Base-by-base conservation (phyloP, 2,329 filamentous ascomycete species). In the Verticillium klebahnii region DNA sequence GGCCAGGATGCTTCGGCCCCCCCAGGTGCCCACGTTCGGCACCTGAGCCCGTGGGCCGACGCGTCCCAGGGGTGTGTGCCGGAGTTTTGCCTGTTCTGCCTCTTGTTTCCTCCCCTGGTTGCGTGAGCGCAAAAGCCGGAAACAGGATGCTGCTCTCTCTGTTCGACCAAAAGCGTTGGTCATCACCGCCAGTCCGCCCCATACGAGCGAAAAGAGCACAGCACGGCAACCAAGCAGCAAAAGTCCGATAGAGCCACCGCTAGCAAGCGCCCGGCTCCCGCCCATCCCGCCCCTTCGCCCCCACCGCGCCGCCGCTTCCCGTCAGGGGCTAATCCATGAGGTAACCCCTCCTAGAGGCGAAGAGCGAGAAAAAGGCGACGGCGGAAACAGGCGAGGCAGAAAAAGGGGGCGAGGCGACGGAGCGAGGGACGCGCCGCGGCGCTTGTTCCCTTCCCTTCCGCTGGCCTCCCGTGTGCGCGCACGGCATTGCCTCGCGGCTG, bases 391-490 rank as follows among this genome's bases (percentile, higher is more conserved):
- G 9, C 9, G 40, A 25, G 40, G 9, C 36, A 57, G 29, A 15
- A 45, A 34, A 29, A 36, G n/a, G 55, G 55, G 55, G 31, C 25
- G 25, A 25, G 23, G 23, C 25, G 25, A 25, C 25, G 25, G 25
- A 25, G 57, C 40, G 40, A 50, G 57, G 57, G 36, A 45, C 57
- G 57, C 57, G 57, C 57, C 57, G 57, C 39, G n/a, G 39, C 56
- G 56, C 57, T n/a, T 34, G 31, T 29, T 58, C 37, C 39, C 37
- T 58, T 37, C 40, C 23, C 40, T n/a, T 52, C 37, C 39, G 19
- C 40, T 37, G n/a, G 12, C 19, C n/a, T 14, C 40, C 40, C 40
- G 40, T 11, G 40, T 25, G 40, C 19, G 40, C 29, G 5, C 29
- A 29, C 5, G 29, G 29, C 25, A 25, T 25, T 25, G 25, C 29